These are phyloP conservation scores for Thelonectria discophora DNA, from an alignment of 2,329 filamentous ascomycete genomes.

Conservation along the genomic window DNA sequence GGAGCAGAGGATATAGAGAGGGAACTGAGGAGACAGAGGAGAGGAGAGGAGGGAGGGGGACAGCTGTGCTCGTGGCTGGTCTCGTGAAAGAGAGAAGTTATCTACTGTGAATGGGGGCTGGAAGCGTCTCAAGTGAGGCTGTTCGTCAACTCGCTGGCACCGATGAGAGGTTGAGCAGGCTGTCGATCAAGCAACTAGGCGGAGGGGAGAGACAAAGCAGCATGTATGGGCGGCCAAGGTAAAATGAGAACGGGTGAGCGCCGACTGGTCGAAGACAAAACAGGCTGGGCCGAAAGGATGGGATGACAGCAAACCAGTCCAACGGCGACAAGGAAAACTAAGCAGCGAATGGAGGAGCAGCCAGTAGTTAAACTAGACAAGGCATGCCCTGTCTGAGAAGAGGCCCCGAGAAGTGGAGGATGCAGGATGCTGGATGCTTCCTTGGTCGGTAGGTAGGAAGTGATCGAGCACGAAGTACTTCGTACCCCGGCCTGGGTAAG, in stretches of 20 bases:
- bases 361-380: slow-evolving; percentile 31
- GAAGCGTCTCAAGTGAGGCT: slow-evolving; percentile 25
- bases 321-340: slow-evolving; percentile 26
- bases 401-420: slow-evolving; percentile 26
- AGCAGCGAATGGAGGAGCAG: slow-evolving; percentile 28
- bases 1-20: slow-evolving; percentile 15
- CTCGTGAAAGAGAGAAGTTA: slow-evolving; percentile 32
- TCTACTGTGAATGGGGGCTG: slow-evolving; percentile 17
- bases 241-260: slow-evolving; percentile 34
- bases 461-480: slow-evolving; percentile 5
- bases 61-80: slow-evolving; percentile 28
- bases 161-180: slow-evolving; percentile 33
- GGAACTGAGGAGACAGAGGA: slow-evolving; percentile 25
- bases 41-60: slow-evolving; percentile 28
- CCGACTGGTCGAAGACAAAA: slow-evolving; percentile 38
- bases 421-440: slow-evolving; percentile 27
- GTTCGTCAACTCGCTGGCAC: slow-evolving; percentile 31
- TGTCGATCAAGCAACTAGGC: slow-evolving; percentile 29
- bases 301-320: slow-evolving; percentile 38
- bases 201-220: slow-evolving; percentile 24
- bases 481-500: slow-evolving; percentile 24
- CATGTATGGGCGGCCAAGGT: slow-evolving; percentile 8
- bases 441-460: slow-evolving; percentile 28
- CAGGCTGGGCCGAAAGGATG: slow-evolving; percentile 38
- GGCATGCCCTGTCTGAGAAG: slow-evolving; percentile 19